Evolutionary conservation across 441 rosid genomes (phyloP).

Genomic region (Populus hybrid): DNA sequence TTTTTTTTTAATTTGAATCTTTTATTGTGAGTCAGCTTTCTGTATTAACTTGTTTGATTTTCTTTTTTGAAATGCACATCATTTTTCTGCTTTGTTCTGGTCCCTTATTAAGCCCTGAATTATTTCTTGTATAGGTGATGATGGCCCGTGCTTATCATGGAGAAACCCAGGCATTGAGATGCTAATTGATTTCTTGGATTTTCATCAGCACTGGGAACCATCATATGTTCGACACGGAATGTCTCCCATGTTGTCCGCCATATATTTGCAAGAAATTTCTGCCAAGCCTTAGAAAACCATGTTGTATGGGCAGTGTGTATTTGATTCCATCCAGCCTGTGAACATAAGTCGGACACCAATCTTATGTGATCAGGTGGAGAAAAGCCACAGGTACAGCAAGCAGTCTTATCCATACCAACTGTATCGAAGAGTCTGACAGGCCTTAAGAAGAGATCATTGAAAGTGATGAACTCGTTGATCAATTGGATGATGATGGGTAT

Average conservation of each 20-base stretch:
- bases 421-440: constrained; percentile 30
- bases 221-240: constrained; percentile 68
- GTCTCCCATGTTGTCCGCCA: constrained; percentile 76
- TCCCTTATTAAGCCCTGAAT: constrained; percentile 1
- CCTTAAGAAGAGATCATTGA: constrained; percentile 40
- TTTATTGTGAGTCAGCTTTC: background rate
- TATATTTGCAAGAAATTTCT: constrained; percentile 64
- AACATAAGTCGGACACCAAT: constrained; percentile 62
- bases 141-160: constrained; percentile 51
- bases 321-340: constrained; percentile 68
- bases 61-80: background rate
- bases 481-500: constrained; percentile 49
- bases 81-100: background rate
- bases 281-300: constrained; percentile 34
- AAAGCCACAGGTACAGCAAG: constrained; percentile 35
- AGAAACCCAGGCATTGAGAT: constrained; percentile 60
- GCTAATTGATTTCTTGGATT: constrained; percentile 75
- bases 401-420: constrained; percentile 13
- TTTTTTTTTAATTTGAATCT: too few species aligned
- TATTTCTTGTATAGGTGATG: constrained; percentile 29
- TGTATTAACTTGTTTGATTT: constrained; percentile 1
- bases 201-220: constrained; percentile 67
- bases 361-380: constrained; percentile 73
- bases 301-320: constrained; percentile 62
- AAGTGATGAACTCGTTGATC: constrained; percentile 42